Evolutionary conservation across 1,284 basidiomycete species (phyloP).

Genomic region (Austropuccinia psidii): DNA sequence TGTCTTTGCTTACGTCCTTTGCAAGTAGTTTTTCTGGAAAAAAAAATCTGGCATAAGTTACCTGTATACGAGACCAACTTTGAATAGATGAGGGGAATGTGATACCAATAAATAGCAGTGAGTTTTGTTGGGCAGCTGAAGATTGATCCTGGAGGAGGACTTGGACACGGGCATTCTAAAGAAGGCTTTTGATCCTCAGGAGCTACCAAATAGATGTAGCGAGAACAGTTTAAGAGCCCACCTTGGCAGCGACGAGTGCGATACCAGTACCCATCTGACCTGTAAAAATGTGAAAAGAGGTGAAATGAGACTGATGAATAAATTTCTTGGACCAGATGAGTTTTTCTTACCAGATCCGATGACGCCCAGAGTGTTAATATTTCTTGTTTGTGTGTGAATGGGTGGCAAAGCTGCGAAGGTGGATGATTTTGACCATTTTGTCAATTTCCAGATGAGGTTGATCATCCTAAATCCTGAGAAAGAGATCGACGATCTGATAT

Average conservation of each 20-base stretch:
- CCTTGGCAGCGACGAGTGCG: constrained; percentile 66
- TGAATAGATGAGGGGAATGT: not conserved
- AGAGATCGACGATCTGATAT: too few relatives aligned
- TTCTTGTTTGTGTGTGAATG: too few relatives aligned
- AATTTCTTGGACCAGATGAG: constrained; percentile 39
- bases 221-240: too few relatives aligned
- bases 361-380: constrained; percentile 39
- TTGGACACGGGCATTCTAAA: constrained; percentile 28
- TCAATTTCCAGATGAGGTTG: too few relatives aligned
- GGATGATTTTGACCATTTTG: too few relatives aligned
- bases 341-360: constrained; percentile 75
- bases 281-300: not conserved
- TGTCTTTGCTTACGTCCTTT: constrained; percentile 80
- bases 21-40: constrained; percentile 60
- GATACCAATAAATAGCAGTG: constrained; percentile 18
- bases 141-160: constrained; percentile 26
- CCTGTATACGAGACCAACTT: not conserved
- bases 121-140: constrained; percentile 9
- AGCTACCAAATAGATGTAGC: too few relatives aligned
- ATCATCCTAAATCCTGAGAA: too few relatives aligned
- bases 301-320: constrained; percentile 51
- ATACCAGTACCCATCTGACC: constrained; percentile 57
- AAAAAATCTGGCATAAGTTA: not conserved
- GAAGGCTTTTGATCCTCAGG: too few relatives aligned
- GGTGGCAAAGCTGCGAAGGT: too few relatives aligned